Conservation (phyloP, 768 basidiomycete species). For the Calocybe cyanea region DNA sequence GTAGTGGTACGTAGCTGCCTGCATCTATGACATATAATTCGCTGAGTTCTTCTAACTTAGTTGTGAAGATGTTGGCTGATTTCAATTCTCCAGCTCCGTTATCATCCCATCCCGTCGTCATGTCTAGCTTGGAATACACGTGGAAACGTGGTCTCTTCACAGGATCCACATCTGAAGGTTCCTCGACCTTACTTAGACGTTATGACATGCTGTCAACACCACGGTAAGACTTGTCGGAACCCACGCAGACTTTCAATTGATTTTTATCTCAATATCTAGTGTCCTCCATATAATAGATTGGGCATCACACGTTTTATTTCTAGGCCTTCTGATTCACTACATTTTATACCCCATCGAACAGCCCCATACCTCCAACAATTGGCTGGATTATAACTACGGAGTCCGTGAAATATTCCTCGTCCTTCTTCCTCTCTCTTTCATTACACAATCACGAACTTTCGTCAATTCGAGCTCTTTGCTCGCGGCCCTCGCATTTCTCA, state of each 20-base stretch:
- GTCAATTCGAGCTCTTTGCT: conserved; percentile 32
- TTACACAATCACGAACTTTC: conserved; percentile 28
- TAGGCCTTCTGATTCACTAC: conserved; percentile 39
- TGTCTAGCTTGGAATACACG: conserved; percentile 30
- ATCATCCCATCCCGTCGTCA: conserved; percentile 35
- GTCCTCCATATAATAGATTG: conserved; percentile 43
- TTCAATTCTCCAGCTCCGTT: conserved; percentile 32
- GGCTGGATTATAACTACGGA: conserved; percentile 18
- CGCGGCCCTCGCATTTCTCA: conserved; percentile 36
- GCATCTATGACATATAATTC: too few relatives aligned
- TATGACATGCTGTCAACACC: conserved; percentile 42
- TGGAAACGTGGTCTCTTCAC: conserved; percentile 33
- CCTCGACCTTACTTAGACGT: conserved; percentile 14
- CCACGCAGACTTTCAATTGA: not conserved
- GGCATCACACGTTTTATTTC: conserved; percentile 31
- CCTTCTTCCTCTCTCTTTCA: conserved; percentile 33
- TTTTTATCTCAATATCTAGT: conserved; percentile 23
- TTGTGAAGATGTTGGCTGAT: conserved; percentile 36
- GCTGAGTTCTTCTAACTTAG: conserved; percentile 19
- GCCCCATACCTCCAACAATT: conserved; percentile 20
- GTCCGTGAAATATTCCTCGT: conserved; percentile 35
- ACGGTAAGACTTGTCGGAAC: conserved; percentile 28
- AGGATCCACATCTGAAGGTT: not conserved
- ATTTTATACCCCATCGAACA: conserved; percentile 36
- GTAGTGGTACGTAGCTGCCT: too few relatives aligned